Evolutionary conservation across 2,329 filamentous ascomycete genomes (phyloP), one percentile per base, ranked within the genome.

Genomic region (Trichoderma breve): DNA sequence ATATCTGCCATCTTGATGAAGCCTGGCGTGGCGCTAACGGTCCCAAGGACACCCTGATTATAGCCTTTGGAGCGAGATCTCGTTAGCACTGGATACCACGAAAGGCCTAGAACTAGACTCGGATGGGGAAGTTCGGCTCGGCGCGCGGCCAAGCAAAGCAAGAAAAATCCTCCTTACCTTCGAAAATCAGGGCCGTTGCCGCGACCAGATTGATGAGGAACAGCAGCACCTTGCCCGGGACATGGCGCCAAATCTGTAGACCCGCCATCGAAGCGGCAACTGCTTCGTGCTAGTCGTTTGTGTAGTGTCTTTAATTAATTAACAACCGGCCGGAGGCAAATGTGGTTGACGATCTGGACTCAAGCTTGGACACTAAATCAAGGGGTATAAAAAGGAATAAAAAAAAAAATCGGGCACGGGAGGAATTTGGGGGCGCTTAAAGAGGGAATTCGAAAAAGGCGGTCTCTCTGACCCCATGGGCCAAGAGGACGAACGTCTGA

Each of bases 41-140:
- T 83, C 63, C 86, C 85, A 81, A 86, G 84, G n/a, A 87, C 85
- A 66, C 86, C 86, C 74, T 87, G 86, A 72, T 87, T 84, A 78
- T 87, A 88, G 24, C 86, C 86, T 80, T 36, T 39, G 14, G 78
- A 26, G 43, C 36, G 24, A 43, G 24, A 24, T 24, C 24, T 57
- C 55, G 30, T 70, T 70, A 70, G 66, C 26, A 61, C 47, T 26
- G 32, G 26, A 43, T 21, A 6, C 18, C 3, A 28, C 7, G 1
- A 18, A 39, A 39, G 36, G 36, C 14, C 36, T 39, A 8, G 36
- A 28, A 24, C 55, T 61, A 61, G 66, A 34, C 66, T 70, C 15
- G 30, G 26, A 26, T n/a, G 43, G 57, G n/a, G 53, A 63, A 47
- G 28, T 39, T 70, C 32, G 24, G 30, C 21, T 15, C 11, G 21